Percentiles rank a stretch among this genome's conserved stretches.
These are phyloP conservation scores for Colletotrichum chlorophyti DNA, from an alignment of 2,329 filamentous ascomycete species.

Conservation along the genomic window DNA sequence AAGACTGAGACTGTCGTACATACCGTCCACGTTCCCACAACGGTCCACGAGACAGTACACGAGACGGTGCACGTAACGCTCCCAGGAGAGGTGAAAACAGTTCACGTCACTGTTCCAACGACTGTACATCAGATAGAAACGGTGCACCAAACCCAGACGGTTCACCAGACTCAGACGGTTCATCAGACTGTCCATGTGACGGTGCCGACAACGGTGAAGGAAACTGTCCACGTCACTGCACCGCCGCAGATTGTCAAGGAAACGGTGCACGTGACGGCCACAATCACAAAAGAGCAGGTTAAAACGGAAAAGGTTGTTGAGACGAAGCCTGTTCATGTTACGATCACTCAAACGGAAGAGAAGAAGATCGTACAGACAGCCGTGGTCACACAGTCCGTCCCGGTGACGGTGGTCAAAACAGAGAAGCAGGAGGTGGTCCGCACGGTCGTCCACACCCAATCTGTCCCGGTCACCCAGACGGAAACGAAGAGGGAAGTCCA, in stretches of 20 bases:
- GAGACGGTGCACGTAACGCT: slow-evolving; percentile 14
- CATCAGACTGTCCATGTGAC: slow-evolving; percentile 17
- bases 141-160: slow-evolving; percentile 8
- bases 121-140: slow-evolving; percentile 7
- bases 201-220: background rate
- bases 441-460: slow-evolving; percentile 1
- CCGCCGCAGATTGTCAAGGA: slow-evolving; percentile 15
- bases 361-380: slow-evolving; percentile 15
- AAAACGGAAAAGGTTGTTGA: slow-evolving; percentile 3
- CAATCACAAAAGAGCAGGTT: background rate
- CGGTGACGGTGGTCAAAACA: slow-evolving; percentile 15
- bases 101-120: slow-evolving; percentile 18
- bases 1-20: slow-evolving; percentile 25
- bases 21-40: slow-evolving; percentile 25
- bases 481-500: slow-evolving; percentile 1
- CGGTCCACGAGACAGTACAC: background rate
- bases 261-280: slow-evolving; percentile 13
- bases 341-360: slow-evolving; percentile 6
- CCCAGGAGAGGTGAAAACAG: slow-evolving; percentile 5
- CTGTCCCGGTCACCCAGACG: slow-evolving; percentile 12
- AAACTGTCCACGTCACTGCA: slow-evolving; percentile 16
- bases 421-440: slow-evolving; percentile 5
- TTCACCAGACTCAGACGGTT: slow-evolving; percentile 15
- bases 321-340: slow-evolving; percentile 5
- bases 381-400: slow-evolving; percentile 2